phyloP scores from a whole-genome alignment of 441 rosid genomes.

The Euphorbia schlechtendalii region DNA sequence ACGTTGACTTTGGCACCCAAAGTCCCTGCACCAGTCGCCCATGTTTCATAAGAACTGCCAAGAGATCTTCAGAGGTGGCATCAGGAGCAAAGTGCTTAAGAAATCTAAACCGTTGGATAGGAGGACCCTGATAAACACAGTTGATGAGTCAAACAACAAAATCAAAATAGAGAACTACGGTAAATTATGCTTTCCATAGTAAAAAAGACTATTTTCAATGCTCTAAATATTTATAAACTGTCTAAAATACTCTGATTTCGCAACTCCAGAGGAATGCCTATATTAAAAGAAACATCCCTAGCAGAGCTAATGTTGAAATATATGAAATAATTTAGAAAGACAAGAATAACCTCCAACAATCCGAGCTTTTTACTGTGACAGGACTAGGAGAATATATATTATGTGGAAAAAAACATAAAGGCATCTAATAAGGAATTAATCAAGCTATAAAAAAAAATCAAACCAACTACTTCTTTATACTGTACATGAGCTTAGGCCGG shows the following conservation, averaged over 20 bases:
- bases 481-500: no score
- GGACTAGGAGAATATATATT: background rate
- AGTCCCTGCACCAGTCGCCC: slow-evolving; percentile 76
- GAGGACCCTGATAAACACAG: slow-evolving; percentile 39
- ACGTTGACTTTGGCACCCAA: slow-evolving; percentile 57
- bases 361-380: background rate
- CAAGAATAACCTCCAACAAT: no score
- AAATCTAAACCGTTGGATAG: slow-evolving; percentile 47
- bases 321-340: no score
- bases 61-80: slow-evolving; percentile 40
- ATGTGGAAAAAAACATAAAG: background rate
- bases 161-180: slow-evolving; percentile 4
- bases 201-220: background rate
- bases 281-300: background rate
- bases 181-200: background rate
- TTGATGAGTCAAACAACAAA: background rate
- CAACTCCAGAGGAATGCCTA: background rate
- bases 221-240: background rate
- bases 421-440: background rate
- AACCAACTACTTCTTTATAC: background rate
- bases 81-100: slow-evolving; percentile 60
- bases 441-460: background rate
- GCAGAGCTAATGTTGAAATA: background rate
- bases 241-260: background rate
- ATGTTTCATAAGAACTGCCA: slow-evolving; percentile 45